phyloP scores from a whole-genome alignment of 2,329 filamentous ascomycete genomes.

The Aureobasidium lini region DNA sequence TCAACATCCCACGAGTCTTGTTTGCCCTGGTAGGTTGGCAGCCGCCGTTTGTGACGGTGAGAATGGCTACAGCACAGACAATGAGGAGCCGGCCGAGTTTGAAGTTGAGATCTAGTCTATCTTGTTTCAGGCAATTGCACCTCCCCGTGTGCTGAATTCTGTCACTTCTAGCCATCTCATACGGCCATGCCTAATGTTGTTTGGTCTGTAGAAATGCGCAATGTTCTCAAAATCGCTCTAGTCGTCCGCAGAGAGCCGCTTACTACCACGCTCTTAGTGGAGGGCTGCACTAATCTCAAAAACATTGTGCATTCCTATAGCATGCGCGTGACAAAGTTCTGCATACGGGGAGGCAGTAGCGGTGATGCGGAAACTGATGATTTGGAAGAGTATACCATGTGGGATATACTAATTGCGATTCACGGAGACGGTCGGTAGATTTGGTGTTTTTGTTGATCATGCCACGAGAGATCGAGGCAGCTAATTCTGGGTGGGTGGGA shows the following conservation, averaged over 20 bases:
- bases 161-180: too few species aligned
- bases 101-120: background rate
- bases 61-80: background rate
- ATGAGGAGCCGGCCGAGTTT: background rate
- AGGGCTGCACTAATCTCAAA: too few species aligned
- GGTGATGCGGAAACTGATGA: background rate
- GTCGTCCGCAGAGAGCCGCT: too few species aligned
- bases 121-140: background rate
- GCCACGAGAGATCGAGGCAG: background rate
- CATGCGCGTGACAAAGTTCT: too few species aligned
- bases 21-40: background rate
- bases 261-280: too few species aligned
- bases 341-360: too few species aligned
- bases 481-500: background rate
- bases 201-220: too few species aligned
- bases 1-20: background rate
- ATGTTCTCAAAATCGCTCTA: too few species aligned
- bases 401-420: background rate
- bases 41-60: background rate
- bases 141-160: too few species aligned
- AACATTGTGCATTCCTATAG: too few species aligned
- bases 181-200: too few species aligned
- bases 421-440: background rate
- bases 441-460: background rate
- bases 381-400: conserved; percentile 6